Evolutionary conservation across 495 filamentous ascomycete species (phyloP).

Genomic region (Platismatia glauca): DNA sequence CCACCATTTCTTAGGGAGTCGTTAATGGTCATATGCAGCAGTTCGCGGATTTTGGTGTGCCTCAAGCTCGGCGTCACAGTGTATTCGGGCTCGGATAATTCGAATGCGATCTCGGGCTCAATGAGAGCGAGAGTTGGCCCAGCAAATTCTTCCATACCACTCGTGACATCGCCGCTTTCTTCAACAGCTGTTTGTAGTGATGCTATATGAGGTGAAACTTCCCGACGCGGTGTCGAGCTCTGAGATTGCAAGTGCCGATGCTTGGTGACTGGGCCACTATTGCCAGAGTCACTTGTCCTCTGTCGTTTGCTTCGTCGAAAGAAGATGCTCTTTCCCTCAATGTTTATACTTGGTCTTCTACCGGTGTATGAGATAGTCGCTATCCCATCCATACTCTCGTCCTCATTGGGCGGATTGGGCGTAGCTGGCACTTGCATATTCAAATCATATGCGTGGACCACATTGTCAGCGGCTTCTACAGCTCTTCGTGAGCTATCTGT

Average conservation of each 20-base stretch:
- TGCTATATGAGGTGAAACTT: constrained; percentile 41
- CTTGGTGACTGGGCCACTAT: constrained; percentile 30
- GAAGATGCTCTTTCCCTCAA: constrained; percentile 39
- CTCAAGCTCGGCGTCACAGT: constrained; percentile 42
- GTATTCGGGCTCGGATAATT: constrained; percentile 38
- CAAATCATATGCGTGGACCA: constrained; percentile 79
- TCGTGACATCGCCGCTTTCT: constrained; percentile 39
- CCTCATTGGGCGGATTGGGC: constrained; percentile 34
- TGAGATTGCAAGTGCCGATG: constrained; percentile 33
- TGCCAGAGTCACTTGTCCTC: constrained; percentile 38
- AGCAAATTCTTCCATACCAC: constrained; percentile 5
- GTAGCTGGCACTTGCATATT: constrained; percentile 73
- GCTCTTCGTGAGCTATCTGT: constrained; percentile 67
- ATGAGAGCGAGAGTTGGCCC: constrained; percentile 5
- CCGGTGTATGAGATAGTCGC: constrained; percentile 22
- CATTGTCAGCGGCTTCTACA: constrained; percentile 75
- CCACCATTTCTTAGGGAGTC: constrained; percentile 64
- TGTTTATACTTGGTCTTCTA: constrained; percentile 34
- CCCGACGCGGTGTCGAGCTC: constrained; percentile 25
- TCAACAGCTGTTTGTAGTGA: constrained; percentile 42
- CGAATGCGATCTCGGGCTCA: constrained; percentile 17
- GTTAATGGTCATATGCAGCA: constrained; percentile 59
- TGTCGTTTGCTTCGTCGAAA: constrained; percentile 44
- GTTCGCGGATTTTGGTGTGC: constrained; percentile 53
- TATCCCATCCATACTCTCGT: constrained; percentile 29